Base-by-base conservation (phyloP, 176 grass and related monocot genomes). In the Hordeum marinum region DNA sequence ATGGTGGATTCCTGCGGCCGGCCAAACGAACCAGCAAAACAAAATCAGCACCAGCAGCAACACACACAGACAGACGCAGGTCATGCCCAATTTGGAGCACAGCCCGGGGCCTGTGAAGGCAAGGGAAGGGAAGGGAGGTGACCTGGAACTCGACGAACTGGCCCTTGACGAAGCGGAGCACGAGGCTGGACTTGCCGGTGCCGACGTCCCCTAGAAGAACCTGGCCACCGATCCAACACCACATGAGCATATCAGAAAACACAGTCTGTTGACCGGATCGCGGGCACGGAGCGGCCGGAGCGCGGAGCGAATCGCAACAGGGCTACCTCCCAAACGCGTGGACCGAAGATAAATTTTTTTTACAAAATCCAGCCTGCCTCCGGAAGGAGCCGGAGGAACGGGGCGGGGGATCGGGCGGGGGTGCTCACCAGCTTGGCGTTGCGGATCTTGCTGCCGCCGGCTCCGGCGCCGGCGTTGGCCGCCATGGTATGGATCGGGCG, bases 81-180 rank as follows among this genome's bases (percentile, higher is more conserved):
- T 2, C 73, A 6, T 61, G 7, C n/a, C 12, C 17, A 65, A 65
- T 48, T 77, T 42, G 63, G 32, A 35, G 1, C 7, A 63, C 6
- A 83, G 58, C 58, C 29, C 71, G 7, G 29, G 3, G 64, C 11
- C 9, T 11, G 17, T 18, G 4, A 23, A 15, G 17, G 29, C n/a
- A 29, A 29, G 29, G 2, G 32, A 78, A 78, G 13, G 9, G 6
- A 11, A 12, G 17, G 39, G 80, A 59, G 63, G 55, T 70, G 26
- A 99, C 96, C 88, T 99, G 96, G 85, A 99, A 99, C 75, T 99
- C 96, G 72, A 99, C 88, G 87, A 96, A 99, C 85, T 99, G 96
- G 61, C 96, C 96, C n/a, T 96, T 99, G 2, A 99, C 93, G 61
- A 99, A 99, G 59, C 96, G 91, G 27, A 99, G 88, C 18, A 99